These are phyloP conservation scores for Pinus taeda DNA, from an alignment of 75 land plant species.

Conservation along the genomic window DNA sequence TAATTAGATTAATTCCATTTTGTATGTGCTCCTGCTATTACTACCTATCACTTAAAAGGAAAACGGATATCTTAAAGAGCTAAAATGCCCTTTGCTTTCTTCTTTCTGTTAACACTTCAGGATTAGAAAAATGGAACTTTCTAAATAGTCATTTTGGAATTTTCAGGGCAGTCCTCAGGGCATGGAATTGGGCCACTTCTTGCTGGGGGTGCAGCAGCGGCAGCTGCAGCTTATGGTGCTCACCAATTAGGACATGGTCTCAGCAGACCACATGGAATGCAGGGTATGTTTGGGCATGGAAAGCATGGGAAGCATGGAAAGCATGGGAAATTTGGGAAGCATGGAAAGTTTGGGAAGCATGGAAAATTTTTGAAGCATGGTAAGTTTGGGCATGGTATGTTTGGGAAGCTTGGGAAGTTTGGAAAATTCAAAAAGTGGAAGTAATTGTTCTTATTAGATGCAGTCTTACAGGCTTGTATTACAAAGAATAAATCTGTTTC, in stretches of 20 bases:
- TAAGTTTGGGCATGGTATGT: slow-evolving; percentile 1
- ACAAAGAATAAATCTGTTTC: too few species aligned
- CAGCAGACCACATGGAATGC: not conserved
- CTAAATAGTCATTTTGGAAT: too few species aligned
- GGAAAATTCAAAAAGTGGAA: slow-evolving; percentile 15
- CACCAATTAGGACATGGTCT: slow-evolving; percentile 28
- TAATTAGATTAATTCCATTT: too few species aligned
- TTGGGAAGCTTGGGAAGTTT: slow-evolving; percentile 17
- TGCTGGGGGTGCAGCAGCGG: slow-evolving; percentile 55
- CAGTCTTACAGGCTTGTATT: too few species aligned
- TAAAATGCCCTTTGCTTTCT: too few species aligned
- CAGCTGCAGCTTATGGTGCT: slow-evolving; percentile 45
- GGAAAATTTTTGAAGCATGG: not conserved
- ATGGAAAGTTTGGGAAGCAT: slow-evolving; percentile 13
- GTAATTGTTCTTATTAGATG: not conserved
- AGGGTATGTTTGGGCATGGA: slow-evolving; percentile 9
- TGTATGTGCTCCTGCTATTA: too few species aligned
- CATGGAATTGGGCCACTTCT: slow-evolving; percentile 23
- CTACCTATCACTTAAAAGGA: too few species aligned
- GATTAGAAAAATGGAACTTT: too few species aligned
- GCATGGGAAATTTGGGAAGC: not conserved
- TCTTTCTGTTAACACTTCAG: too few species aligned
- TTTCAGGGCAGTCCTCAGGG: slow-evolving; percentile 20
- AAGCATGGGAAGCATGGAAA: not conserved
- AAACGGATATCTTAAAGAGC: too few species aligned